Percentiles rank a stretch among this genome's conserved stretches.
Evolutionary conservation across 139 green algal species (phyloP).

Genomic region (Raphidocelis subcapitata): DNA sequence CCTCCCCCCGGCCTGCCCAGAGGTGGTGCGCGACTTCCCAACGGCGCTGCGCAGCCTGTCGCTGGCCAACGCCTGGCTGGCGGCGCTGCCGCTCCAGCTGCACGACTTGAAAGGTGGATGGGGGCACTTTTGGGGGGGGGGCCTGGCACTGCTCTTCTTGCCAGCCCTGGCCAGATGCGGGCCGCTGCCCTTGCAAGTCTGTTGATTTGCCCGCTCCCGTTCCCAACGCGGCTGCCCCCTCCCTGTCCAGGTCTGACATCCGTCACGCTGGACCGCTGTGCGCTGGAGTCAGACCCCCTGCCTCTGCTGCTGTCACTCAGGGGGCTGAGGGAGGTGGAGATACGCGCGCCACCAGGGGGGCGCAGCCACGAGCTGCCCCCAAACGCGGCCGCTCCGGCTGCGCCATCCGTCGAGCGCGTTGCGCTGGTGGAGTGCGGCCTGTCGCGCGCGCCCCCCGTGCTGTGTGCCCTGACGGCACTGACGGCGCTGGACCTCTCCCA

Average conservation of each 20-base stretch:
- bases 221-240: background rate
- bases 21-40: constrained; percentile 11
- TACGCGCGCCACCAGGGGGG: background rate
- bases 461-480: too few relatives aligned
- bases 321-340: background rate
- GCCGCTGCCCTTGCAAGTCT: too few relatives aligned
- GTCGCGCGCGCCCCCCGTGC: background rate
- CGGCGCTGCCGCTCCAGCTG: constrained; percentile 7
- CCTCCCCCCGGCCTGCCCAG: constrained; percentile 14
- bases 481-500: constrained; percentile 2
- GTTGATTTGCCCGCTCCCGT: background rate
- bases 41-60: constrained; percentile 10
- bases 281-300: constrained; percentile 17
- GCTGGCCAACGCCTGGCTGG: constrained; percentile 26
- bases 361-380: background rate
- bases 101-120: constrained; percentile 9
- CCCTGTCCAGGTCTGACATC: constrained; percentile 3
- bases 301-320: constrained; percentile 14
- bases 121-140: too few relatives aligned
- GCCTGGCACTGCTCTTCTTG: too few relatives aligned
- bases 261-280: constrained; percentile 20
- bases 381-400: background rate
- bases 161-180: too few relatives aligned
- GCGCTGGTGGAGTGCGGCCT: background rate
- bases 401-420: background rate